Evolutionary conservation across 306 rosid genomes (phyloP).

Genomic region (Dalbergia cochinchinensis): DNA sequence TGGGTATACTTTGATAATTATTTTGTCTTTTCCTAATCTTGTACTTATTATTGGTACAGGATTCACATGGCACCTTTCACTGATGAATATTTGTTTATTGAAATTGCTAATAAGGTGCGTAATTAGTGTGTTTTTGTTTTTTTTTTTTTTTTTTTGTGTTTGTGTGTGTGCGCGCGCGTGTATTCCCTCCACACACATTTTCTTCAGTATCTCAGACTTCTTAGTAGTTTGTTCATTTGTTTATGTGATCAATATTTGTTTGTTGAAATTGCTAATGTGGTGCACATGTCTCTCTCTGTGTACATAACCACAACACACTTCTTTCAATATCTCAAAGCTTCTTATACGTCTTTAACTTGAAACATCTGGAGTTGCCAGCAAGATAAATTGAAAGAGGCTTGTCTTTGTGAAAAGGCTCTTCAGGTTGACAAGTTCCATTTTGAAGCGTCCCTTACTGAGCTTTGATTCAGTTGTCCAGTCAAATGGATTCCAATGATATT

Average conservation of each 20-base stretch:
- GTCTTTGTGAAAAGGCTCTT: neutral
- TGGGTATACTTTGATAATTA: neutral
- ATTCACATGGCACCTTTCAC: conserved; percentile 47
- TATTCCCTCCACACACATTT: neutral
- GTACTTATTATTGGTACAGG: conserved; percentile 59
- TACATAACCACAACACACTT: neutral
- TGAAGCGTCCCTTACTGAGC: conserved; percentile 9
- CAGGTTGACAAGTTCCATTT: conserved; percentile 8
- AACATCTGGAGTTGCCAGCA: conserved; percentile 29
- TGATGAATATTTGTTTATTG: conserved; percentile 71
- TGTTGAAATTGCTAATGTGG: neutral
- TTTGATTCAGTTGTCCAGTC: conserved; percentile 37
- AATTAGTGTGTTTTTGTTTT: too few relatives aligned
- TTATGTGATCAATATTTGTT: too few relatives aligned
- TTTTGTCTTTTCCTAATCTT: conserved; percentile 39
- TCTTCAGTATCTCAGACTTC: neutral
- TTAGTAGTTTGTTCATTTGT: too few relatives aligned
- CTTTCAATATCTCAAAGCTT: conserved; percentile 6
- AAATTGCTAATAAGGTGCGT: conserved; percentile 87
- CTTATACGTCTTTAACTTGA: conserved; percentile 4
- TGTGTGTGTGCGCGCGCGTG: neutral
- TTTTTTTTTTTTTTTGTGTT: too few relatives aligned
- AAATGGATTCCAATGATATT: conserved; percentile 4
- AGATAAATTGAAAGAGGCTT: conserved; percentile 27
- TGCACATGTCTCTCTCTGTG: neutral